Evolutionary conservation across 495 filamentous ascomycete genomes (phyloP).

Genomic region (Neurospora sp.): DNA sequence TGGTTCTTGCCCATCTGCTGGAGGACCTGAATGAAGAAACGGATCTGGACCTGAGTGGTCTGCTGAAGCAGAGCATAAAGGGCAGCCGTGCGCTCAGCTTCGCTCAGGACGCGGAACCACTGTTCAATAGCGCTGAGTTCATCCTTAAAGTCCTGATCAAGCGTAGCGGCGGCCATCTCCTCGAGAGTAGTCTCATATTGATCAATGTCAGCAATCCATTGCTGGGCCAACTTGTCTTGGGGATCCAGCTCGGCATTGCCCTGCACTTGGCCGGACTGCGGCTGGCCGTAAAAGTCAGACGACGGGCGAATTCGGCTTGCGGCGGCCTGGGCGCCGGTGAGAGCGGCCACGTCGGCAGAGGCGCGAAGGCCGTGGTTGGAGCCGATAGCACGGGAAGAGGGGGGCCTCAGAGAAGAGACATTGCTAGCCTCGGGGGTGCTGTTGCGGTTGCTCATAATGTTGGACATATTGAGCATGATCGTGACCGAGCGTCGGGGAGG

Average conservation of each 20-base stretch:
- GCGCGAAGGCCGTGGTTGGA: conserved; percentile 82
- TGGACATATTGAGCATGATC: conserved; percentile 50
- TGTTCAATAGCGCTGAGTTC: conserved; percentile 98
- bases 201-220: conserved; percentile 98
- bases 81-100: conserved; percentile 91
- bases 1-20: conserved; percentile 98
- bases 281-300: conserved; percentile 84
- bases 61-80: conserved; percentile 94
- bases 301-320: conserved; percentile 82
- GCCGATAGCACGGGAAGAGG: conserved; percentile 68
- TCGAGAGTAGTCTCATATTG: conserved; percentile 95
- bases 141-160: conserved; percentile 99
- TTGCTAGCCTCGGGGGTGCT: conserved; percentile 85
- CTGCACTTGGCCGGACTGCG: conserved; percentile 53
- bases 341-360: conserved; percentile 92
- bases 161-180: conserved; percentile 95
- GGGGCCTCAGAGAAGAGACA: conserved; percentile 82
- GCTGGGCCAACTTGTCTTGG: conserved; percentile 86
- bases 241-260: conserved; percentile 57
- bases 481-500: conserved; percentile 6
- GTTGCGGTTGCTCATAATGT: conserved; percentile 82
- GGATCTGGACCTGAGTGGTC: conserved; percentile 96
- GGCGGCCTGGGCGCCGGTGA: conserved; percentile 57
- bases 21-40: conserved; percentile 97
- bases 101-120: conserved; percentile 96